These are phyloP conservation scores for Boletus subcaerulescens DNA, from an alignment of 768 basidiomycete genomes.

Conservation along the genomic window DNA sequence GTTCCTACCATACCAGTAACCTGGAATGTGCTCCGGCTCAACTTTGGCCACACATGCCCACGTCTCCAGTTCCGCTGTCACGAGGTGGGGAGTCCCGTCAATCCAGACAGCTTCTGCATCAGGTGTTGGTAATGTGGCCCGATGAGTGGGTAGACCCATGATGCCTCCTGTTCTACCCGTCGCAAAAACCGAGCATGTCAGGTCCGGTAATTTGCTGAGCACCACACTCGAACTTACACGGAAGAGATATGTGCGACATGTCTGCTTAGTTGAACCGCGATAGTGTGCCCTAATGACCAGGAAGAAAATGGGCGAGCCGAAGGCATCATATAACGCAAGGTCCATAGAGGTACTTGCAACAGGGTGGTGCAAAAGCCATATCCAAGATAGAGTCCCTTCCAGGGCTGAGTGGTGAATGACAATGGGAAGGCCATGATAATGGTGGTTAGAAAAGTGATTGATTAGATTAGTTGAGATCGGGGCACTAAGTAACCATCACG, in stretches of 20 bases:
- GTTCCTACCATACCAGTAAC: conserved; percentile 54
- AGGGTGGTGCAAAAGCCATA: conserved; percentile 42
- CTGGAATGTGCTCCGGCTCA: conserved; percentile 44
- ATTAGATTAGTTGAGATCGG: too few relatives aligned
- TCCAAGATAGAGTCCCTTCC: conserved; percentile 46
- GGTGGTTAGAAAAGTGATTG: not conserved
- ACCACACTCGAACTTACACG: conserved; percentile 13
- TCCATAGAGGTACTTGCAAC: conserved; percentile 49
- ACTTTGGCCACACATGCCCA: conserved; percentile 35
- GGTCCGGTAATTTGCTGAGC: not conserved
- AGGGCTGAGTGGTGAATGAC: conserved; percentile 36
- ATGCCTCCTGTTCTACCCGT: conserved; percentile 9
- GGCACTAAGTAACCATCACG: too few relatives aligned
- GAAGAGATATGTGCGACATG: conserved; percentile 16
- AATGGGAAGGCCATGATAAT: conserved; percentile 11
- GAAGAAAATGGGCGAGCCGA: conserved; percentile 42
- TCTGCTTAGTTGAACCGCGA: conserved; percentile 38
- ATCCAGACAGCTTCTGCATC: conserved; percentile 32
- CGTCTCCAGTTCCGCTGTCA: conserved; percentile 29
- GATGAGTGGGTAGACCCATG: conserved; percentile 7
- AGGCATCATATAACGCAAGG: conserved; percentile 32
- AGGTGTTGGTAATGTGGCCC: conserved; percentile 4
- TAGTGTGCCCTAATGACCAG: conserved; percentile 43
- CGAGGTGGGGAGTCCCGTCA: conserved; percentile 28
- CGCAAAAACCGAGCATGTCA: not conserved